Evolutionary conservation across 2,329 filamentous ascomycete species (phyloP), one percentile per base, ranked within the genome.

Genomic region (Lasiodiplodia sp.): DNA sequence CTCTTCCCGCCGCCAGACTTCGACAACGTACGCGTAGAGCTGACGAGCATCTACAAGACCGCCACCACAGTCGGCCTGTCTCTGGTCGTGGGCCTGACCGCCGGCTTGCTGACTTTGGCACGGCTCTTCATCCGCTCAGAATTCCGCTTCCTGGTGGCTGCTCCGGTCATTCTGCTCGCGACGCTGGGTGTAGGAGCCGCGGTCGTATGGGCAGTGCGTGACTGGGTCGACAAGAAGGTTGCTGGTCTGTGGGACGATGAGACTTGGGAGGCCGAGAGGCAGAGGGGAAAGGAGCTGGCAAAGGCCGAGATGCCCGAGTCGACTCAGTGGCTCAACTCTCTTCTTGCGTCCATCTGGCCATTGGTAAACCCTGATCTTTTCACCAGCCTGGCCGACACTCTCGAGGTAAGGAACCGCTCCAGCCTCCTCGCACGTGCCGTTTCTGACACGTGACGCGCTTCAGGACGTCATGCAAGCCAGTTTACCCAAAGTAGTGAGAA

Each of bases 381-480:
- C 73, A 84, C 86, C 1, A 88, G 87, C 40, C 77, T 93, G 2
- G 86, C 88, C 0, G 91, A 93, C 73, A 91, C 87, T 34, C 84
- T 94, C 4, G 91, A 93, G 72, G 77, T 78, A 71, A 60, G 72
- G 52, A 18, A 2, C 28, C 5, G 28, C 28, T 14, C 21, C 11
- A 2, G 10, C 2, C n/a, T 18, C 28, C 21, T 37, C 37, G 5
- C 58, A 16, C 12, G 8, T 56, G 40, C 6, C 18, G 18, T 49
- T 31, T 23, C 28, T 44, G 16, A 37, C 37, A 23, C 5, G 38
- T 40, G 21, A 51, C 37, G 14, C 11, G 4, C 14, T 28, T 21
- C 58, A 79, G 78, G 91, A 93, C 76, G 89, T 93, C 58, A 93
- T 93, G 91, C 91, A 93, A 79, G 91, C 91, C 2, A 91, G 89